Conservation (phyloP, 2,329 filamentous ascomycete species). For the Hypomyces perniciosus region DNA sequence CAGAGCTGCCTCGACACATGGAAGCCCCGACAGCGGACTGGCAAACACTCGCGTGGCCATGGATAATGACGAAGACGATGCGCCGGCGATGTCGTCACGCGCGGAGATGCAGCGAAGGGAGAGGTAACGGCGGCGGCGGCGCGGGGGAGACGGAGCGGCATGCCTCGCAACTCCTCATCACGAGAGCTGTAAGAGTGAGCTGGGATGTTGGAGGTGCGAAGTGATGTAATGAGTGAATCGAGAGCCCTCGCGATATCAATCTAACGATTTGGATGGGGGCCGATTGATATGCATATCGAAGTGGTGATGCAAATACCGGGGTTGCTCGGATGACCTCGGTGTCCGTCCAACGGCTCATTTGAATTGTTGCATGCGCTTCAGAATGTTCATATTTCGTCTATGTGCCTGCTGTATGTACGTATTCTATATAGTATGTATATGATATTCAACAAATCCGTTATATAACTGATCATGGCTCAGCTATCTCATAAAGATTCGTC, state of each 20-base stretch:
- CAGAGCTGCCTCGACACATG: conserved; percentile 14
- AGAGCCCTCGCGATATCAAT: neutral
- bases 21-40: conserved; percentile 11
- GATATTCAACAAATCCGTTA: too few species aligned
- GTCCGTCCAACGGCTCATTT: too few species aligned
- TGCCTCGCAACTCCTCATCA: conserved; percentile 49
- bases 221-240: conserved; percentile 24
- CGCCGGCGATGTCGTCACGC: neutral
- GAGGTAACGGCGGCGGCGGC: conserved; percentile 17
- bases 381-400: too few species aligned
- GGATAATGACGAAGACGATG: neutral
- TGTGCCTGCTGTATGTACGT: too few species aligned
- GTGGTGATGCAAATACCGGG: conserved; percentile 12
- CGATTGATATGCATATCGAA: conserved; percentile 15
- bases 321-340: neutral
- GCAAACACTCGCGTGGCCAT: neutral
- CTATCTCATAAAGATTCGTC: neutral
- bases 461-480: too few species aligned
- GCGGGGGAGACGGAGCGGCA: conserved; percentile 44
- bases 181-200: conserved; percentile 18
- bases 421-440: too few species aligned
- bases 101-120: neutral
- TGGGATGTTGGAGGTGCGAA: conserved; percentile 10
- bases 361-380: too few species aligned
- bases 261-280: neutral